Evolutionary conservation across 2,329 filamentous ascomycete species (phyloP).

Genomic region (Cytospora paraplurivora): DNA sequence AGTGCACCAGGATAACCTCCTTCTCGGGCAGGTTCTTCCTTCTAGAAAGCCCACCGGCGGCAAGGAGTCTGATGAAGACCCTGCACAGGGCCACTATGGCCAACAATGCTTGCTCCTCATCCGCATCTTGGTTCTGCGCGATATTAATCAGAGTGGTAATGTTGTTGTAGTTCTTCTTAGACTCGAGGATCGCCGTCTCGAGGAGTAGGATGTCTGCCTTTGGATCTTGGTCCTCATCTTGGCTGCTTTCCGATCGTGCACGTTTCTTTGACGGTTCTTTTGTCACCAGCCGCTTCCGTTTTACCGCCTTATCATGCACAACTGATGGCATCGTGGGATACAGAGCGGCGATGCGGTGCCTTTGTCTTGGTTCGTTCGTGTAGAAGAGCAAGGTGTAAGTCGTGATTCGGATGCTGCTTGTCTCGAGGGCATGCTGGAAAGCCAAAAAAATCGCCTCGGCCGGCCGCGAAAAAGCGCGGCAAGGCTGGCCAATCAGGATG

Average conservation of each 20-base stretch:
- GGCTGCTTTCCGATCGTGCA: constrained; percentile 48
- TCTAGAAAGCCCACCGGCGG: constrained; percentile 69
- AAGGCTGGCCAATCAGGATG: constrained; percentile 16
- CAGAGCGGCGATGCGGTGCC: background rate
- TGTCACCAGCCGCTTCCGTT: constrained; percentile 54
- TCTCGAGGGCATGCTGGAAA: background rate
- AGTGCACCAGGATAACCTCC: constrained; percentile 72
- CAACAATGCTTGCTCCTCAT: constrained; percentile 60
- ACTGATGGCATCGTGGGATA: constrained; percentile 36
- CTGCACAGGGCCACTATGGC: constrained; percentile 82
- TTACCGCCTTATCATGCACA: constrained; percentile 38
- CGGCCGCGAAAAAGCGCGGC: background rate
- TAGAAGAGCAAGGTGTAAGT: background rate
- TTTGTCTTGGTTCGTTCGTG: background rate
- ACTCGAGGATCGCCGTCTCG: constrained; percentile 81
- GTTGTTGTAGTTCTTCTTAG: constrained; percentile 89
- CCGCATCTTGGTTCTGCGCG: constrained; percentile 51
- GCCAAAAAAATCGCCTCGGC: background rate
- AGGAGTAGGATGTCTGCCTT: constrained; percentile 71
- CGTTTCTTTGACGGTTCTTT: constrained; percentile 54
- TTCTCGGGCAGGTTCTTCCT: constrained; percentile 69
- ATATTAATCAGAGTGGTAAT: constrained; percentile 72
- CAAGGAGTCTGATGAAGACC: constrained; percentile 80
- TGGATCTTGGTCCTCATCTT: constrained; percentile 52
- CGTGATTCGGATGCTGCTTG: background rate